Base-by-base conservation (phyloP, 257 asterid genomes). In the Verbascum thapsus region DNA sequence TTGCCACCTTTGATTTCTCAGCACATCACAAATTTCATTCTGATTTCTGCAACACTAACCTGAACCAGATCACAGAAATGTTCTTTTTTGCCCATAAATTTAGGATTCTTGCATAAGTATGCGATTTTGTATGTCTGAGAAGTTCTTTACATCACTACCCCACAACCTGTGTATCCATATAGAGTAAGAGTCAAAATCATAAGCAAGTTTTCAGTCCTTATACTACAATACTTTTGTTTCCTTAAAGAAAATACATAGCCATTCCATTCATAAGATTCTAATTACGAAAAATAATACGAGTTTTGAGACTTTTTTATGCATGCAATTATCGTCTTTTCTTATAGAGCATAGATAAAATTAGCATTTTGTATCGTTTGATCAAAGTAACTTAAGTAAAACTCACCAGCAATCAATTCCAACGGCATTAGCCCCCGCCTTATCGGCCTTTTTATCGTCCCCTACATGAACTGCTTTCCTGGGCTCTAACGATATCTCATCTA, bases 361-460 rank as follows among this genome's bases (percentile, higher is more conserved):
- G 15, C 42, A 65, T 61, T 53, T n/a, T 53, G 61, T 45, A 67
- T 34, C 22, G 6, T 5, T 11, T 5, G 17, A 60, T 57, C 9
- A n/a, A 45, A 52, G n/a, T 45, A 41, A 26, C 43, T 64, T 37
- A 38, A n/a, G 59, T 15, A 11, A 50, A 45, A 50, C 40, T 22
- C 39, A 88, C 98, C 95, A 89, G 85, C 96, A 86, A 64, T 83
- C 77, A 0, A 92, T 82, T 67, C 97, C 97, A 64, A 79, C 72
- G 17, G 88, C 91, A 68, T 78, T 83, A 59, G 99, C 96, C 56
- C 97, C 99, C 64, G 20, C 91, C 68, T 81, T 89, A 68, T 92
- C 99, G 47, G 97, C 85, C 73, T 64, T 79, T 11, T 42, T 53
- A 83, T 92, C 97, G 39, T 92, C 98, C 50, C 97, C 98, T 53